Conservation (phyloP, 1,284 basidiomycete species). For the Cutaneotrichosporon sp. region DNA sequence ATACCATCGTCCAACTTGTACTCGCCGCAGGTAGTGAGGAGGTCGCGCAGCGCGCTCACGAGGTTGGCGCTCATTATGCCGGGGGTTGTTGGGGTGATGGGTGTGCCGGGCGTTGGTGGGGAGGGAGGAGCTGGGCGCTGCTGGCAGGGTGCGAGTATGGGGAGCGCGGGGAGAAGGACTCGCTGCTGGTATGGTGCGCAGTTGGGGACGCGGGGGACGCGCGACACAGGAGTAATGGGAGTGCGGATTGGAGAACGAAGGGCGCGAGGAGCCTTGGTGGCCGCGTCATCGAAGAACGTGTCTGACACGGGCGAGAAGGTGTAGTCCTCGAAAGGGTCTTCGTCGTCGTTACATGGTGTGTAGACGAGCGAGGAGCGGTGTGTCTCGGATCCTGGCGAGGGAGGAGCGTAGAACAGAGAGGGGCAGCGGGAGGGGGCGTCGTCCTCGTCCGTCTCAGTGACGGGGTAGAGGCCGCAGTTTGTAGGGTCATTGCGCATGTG, state of each 20-base stretch:
- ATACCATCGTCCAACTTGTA: slow-evolving; percentile 19
- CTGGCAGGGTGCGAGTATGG: slow-evolving; percentile 26
- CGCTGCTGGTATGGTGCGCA: slow-evolving; percentile 11
- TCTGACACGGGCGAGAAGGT: neutral
- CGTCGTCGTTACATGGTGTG: slow-evolving; percentile 8
- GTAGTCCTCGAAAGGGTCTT: slow-evolving; percentile 9
- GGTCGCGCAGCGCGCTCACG: slow-evolving; percentile 24
- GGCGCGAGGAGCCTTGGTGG: neutral
- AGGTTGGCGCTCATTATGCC: slow-evolving; percentile 17
- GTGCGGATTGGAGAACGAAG: slow-evolving; percentile 10
- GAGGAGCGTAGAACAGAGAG: slow-evolving; percentile 6
- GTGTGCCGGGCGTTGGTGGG: slow-evolving; percentile 8
- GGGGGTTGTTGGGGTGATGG: slow-evolving; percentile 21
- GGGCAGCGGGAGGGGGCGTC: slow-evolving; percentile 2
- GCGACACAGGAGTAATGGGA: slow-evolving; percentile 14
- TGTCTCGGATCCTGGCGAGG: slow-evolving; percentile 12
- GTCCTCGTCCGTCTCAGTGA: slow-evolving; percentile 34
- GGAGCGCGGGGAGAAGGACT: slow-evolving; percentile 29
- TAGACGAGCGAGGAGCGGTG: slow-evolving; percentile 20
- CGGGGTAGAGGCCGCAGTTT: slow-evolving; percentile 38
- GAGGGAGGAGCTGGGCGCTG: slow-evolving; percentile 16
- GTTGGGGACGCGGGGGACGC: slow-evolving; percentile 16
- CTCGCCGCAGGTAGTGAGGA: slow-evolving; percentile 25
- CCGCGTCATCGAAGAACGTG: neutral
- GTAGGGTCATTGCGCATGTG: slow-evolving; percentile 40